A percentile compares a stretch with the other conserved stretches of the same genome.
These are phyloP conservation scores for Asclepias syriaca DNA, from an alignment of 257 asterid species.

Conservation along the genomic window DNA sequence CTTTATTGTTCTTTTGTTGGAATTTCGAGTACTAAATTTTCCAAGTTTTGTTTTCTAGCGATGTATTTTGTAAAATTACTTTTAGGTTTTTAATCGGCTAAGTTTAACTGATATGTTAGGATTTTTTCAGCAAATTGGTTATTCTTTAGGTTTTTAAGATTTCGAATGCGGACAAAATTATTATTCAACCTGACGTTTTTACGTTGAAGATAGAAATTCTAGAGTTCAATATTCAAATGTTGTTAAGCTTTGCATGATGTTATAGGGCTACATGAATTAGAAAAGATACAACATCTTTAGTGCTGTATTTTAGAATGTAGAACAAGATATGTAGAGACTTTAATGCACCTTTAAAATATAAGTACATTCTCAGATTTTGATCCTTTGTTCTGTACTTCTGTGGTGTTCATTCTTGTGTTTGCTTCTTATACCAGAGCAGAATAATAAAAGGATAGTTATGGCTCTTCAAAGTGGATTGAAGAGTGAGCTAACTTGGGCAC, in stretches of 20 bases:
- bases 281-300: background rate
- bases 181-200: background rate
- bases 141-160: background rate
- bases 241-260: background rate
- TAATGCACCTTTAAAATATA: background rate
- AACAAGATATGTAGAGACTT: background rate
- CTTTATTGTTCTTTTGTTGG: background rate
- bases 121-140: background rate
- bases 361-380: background rate
- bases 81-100: background rate
- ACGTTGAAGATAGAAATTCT: background rate
- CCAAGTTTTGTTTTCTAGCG: background rate
- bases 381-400: background rate
- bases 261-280: too few species aligned
- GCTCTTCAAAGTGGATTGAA: constrained; percentile 98
- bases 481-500: constrained; percentile 96
- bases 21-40: background rate
- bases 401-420: constrained; percentile 15
- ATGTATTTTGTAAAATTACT: background rate
- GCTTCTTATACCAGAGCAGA: constrained; percentile 64
- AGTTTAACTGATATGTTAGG: background rate
- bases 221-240: background rate
- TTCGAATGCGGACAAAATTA: background rate
- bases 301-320: background rate
- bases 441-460: constrained; percentile 82